Base-by-base conservation (phyloP, 495 filamentous ascomycete species). In the Extremus antarcticus region DNA sequence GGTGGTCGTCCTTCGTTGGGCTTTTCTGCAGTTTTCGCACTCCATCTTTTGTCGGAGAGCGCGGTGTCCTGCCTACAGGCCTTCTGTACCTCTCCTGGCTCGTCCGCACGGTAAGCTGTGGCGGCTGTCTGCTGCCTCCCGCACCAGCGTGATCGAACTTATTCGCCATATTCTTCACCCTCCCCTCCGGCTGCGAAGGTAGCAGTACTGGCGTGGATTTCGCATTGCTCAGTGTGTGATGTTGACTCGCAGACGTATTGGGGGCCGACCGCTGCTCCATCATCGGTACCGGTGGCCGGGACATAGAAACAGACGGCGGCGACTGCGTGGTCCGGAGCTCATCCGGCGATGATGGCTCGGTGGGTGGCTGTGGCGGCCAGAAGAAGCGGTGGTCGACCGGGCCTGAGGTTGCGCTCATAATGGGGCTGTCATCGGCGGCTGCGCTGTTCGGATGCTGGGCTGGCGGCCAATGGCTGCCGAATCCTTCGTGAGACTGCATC, bases 121-220 rank as follows among this genome's bases (percentile, higher is more conserved):
- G 55, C 50, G 43, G 35, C 24, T 24, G 22, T 15, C 54, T 53
- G 0, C 20, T 19, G 16, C n/a, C 48, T 15, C 23, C 47, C 15
- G 48, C 51, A 13, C 51, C 59, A 24, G 50, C 43, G 46, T 78
- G 75, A 62, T 84, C 79, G 67, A 84, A 83, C 25, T 73, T 76
- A 65, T 79, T 77, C 43, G 83, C 71, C 20, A 84, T 73, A 43
- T 83, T 76, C 68, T 78, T 79, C 64, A 83, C 80, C 29, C 29
- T 35, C 13, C 77, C 76, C 59, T 79, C 72, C 25, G 52, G 58
- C 54, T 55, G 64, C 53, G 29, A 49, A 2, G 21, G 56, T 19
- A 62, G 13, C n/a, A 62, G 23, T 8, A 58, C 59, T 15, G 59
- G 59, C n/a, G 25, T 57, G 1, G 59, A 62, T 17, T 47, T 43